Evolutionary conservation across 257 asterid species (phyloP), one percentile per base, ranked within the genome.

Genomic region (Striga asiatica): DNA sequence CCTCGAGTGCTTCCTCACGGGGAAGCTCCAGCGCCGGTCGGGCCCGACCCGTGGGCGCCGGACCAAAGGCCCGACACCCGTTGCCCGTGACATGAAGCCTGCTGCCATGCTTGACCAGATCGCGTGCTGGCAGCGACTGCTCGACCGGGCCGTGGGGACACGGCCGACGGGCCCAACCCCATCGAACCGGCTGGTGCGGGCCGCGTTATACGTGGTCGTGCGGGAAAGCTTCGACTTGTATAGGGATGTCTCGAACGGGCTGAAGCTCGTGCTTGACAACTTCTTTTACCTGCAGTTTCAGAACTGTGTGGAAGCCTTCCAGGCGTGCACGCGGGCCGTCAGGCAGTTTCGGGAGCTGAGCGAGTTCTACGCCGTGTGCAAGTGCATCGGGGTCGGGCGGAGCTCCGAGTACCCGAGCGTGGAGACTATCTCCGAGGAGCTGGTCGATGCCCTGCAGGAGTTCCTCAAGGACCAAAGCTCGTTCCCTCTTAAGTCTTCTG

Each of bases 201-300:
- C 56, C 19, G 69, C 84, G 21, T 69, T 88, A 0, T 71, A 80
- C 20, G 85, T 81, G 5, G 65, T 81, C 17, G 84, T 84, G 18
- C 81, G 82, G 63, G 95, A 88, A 63, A 88, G 88, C 21, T 84
- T 84, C 6, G 93, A 88, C 51, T 56, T 88, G 13, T 88, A 88
- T 56, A 81, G 76, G 54, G 97, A 84, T 53, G 70, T 88, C 10
- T 80, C 93, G 0, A 91, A 84, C 14, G 93, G 93, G 37, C 85
- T 88, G 0, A 57, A 85, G 1, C 73, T 80, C 45, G 67, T 88
- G 18, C 65, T 88, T 0, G 95, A 84, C 39, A 80, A 70, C 50
- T 88, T 88, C 67, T 88, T 78, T 37, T 84, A 80, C 53, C 56
- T 84, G 16, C 89, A 80, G 11, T 80, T 76, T 21, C 91, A 80